These are phyloP conservation scores for Cercophora sp. DNA, from an alignment of 495 filamentous ascomycete genomes.

Conservation along the genomic window DNA sequence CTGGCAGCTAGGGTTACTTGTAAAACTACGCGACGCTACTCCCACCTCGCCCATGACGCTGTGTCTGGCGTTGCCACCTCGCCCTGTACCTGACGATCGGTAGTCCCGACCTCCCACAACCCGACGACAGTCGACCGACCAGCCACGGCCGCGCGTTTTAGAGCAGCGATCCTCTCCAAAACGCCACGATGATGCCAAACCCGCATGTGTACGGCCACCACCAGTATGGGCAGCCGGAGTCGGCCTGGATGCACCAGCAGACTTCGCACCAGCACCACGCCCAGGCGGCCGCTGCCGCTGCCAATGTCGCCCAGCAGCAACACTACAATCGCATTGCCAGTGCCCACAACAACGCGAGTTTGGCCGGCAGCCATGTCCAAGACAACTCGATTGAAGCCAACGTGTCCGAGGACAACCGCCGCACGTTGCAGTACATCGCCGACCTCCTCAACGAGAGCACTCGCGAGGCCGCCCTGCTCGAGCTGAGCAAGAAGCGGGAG, in stretches of 20 bases:
- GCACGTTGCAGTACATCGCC: constrained; percentile 87
- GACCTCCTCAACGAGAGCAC: constrained; percentile 85
- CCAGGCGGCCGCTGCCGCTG: constrained; percentile 55
- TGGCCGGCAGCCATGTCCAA: constrained; percentile 54
- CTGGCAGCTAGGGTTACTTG: no score
- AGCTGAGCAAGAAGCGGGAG: constrained; percentile 97
- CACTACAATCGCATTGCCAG: constrained; percentile 71
- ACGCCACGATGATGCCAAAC: constrained; percentile 37
- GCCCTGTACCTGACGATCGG: constrained; percentile 17
- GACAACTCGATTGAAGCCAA: constrained; percentile 47
- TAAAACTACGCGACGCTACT: no score
- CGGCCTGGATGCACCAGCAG: constrained; percentile 71
- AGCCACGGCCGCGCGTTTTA: not conserved
- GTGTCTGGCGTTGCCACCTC: constrained; percentile 18
- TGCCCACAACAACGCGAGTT: constrained; percentile 50
- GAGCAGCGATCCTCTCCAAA: not conserved
- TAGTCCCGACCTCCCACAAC: constrained; percentile 4
- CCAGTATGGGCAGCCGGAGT: constrained; percentile 71
- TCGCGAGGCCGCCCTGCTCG: constrained; percentile 85
- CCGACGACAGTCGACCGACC: not conserved
- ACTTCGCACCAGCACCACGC: constrained; percentile 62
- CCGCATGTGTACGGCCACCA: constrained; percentile 59
- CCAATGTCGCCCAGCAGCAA: constrained; percentile 70
- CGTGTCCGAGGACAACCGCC: constrained; percentile 87
- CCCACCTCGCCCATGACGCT: constrained; percentile 27